A percentile compares a stretch with the other conserved stretches of the same genome.
phyloP scores from a whole-genome alignment of 495 filamentous ascomycete species.

The Chaetomidium leptoderma region DNA sequence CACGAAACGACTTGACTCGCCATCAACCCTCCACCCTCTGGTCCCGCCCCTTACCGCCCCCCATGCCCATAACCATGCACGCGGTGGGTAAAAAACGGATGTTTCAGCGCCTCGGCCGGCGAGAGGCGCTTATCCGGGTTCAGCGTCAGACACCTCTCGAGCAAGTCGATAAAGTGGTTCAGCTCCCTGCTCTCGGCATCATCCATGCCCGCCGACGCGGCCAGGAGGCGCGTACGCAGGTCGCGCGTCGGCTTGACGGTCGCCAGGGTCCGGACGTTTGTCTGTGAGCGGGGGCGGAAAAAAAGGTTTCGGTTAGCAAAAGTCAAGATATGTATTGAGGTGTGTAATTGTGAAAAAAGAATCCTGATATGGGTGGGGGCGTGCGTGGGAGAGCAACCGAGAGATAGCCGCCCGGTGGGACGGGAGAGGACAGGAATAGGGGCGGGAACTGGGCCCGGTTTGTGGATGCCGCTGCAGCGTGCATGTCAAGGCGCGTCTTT shows the following conservation, averaged over 20 bases:
- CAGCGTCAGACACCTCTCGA: conserved; percentile 80
- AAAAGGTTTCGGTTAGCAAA: conserved; percentile 24
- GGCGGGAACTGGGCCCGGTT: background rate
- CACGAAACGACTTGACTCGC: too few species aligned
- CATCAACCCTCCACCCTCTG: too few species aligned
- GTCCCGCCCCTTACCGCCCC: conserved; percentile 5
- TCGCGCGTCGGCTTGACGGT: conserved; percentile 80
- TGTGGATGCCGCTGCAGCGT: background rate
- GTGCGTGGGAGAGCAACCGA: background rate
- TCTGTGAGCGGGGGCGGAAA: conserved; percentile 38
- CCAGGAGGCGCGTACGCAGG: conserved; percentile 69
- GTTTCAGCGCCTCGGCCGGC: conserved; percentile 78
- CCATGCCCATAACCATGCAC: conserved; percentile 5
- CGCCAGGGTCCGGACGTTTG: conserved; percentile 62
- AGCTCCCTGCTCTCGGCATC: conserved; percentile 76
- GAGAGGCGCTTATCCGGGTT: conserved; percentile 93
- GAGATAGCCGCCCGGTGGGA: background rate
- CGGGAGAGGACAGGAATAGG: background rate
- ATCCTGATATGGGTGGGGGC: background rate
- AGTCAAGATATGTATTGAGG: background rate
- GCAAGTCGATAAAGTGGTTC: conserved; percentile 73
- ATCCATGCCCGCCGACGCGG: conserved; percentile 66
- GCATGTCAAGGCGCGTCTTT: background rate
- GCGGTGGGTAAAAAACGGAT: conserved; percentile 62
- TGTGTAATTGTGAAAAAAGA: background rate